Conservation (phyloP, 805 yeast species). For the Zygoascus bituminiphila region DNA sequence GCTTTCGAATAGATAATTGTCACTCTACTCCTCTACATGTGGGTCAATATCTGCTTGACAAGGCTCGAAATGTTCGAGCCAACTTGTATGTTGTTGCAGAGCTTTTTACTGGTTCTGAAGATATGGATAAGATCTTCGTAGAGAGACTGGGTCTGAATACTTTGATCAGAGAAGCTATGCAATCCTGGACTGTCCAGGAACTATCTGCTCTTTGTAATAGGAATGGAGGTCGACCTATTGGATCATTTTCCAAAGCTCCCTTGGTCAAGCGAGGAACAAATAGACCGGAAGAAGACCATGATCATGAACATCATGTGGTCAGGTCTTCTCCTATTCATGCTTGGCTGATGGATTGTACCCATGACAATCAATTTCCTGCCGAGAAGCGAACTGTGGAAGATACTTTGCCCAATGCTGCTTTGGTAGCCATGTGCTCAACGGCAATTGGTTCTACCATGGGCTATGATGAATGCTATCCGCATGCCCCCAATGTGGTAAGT, state of each 20-base stretch:
- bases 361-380: conserved; percentile 83
- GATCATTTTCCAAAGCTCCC: conserved; percentile 77
- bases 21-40: conserved; percentile 96
- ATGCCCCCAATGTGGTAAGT: conserved; percentile 66
- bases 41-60: conserved; percentile 79
- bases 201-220: conserved; percentile 77
- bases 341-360: conserved; percentile 94
- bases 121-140: conserved; percentile 80
- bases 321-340: conserved; percentile 81
- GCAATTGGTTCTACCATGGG: conserved; percentile 95
- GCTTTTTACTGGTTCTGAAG: conserved; percentile 86
- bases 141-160: conserved; percentile 86
- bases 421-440: conserved; percentile 85
- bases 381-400: conserved; percentile 92
- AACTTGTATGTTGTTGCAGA: conserved; percentile 91
- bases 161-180: conserved; percentile 94
- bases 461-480: conserved; percentile 86
- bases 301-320: conserved; percentile 35
- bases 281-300: conserved; percentile 4
- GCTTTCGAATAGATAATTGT: conserved; percentile 89
- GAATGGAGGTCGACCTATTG: conserved; percentile 94
- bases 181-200: conserved; percentile 83
- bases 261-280: conserved; percentile 30
- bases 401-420: conserved; percentile 88
- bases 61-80: conserved; percentile 78